Conservation (phyloP, 2,329 filamentous ascomycete species). For the Neofusicoccum parvum region DNA sequence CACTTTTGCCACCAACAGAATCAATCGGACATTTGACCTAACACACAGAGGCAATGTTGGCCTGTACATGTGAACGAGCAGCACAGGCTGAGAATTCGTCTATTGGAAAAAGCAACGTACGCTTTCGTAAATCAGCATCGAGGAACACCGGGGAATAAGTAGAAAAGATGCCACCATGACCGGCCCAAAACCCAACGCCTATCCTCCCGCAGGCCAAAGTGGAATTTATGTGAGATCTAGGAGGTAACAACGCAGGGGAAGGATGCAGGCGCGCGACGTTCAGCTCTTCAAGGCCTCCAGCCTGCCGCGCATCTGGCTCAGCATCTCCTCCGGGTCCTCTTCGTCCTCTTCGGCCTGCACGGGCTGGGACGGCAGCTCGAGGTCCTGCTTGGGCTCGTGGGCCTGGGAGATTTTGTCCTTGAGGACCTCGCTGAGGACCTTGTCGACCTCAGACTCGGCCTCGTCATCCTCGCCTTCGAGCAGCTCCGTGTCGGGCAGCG, state of each 20-base stretch:
- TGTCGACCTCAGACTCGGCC: conserved; percentile 77
- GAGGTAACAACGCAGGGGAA: neutral
- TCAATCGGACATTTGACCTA: too few species aligned
- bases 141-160: conserved; percentile 2
- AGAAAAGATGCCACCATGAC: conserved; percentile 2
- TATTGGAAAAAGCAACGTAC: neutral
- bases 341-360: conserved; percentile 71
- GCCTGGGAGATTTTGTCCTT: conserved; percentile 75
- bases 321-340: conserved; percentile 83
- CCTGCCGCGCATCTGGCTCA: conserved; percentile 91
- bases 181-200: conserved; percentile 10
- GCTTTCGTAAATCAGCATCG: neutral
- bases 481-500: conserved; percentile 68
- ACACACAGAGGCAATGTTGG: too few species aligned
- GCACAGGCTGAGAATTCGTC: neutral
- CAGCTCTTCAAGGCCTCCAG: conserved; percentile 89
- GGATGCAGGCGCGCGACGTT: conserved; percentile 26
- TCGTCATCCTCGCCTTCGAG: conserved; percentile 74
- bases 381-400: conserved; percentile 53
- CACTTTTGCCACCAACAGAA: too few species aligned
- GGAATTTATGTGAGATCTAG: neutral
- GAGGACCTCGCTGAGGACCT: conserved; percentile 86
- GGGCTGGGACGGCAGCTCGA: conserved; percentile 54
- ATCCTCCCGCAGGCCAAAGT: conserved; percentile 1
- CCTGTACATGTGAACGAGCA: neutral